A percentile compares a stretch with the other conserved stretches of the same genome.
Conservation (phyloP, 805 yeast genomes). For the Danielia oregonensis region DNA sequence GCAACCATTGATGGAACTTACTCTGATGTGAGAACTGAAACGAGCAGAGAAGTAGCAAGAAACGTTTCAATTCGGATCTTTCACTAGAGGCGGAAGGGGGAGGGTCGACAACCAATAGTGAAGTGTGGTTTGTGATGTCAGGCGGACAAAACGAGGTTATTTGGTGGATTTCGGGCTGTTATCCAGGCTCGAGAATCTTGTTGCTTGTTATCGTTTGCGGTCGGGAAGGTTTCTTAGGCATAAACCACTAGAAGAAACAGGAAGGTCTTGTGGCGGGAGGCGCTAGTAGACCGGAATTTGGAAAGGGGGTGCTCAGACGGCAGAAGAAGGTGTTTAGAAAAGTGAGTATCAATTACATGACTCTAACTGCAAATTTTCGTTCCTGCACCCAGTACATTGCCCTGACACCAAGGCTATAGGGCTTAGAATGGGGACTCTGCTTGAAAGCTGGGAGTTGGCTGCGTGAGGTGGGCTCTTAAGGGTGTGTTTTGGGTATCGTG, state of each 20-base stretch:
- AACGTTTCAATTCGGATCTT: constrained; percentile 31
- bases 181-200: constrained; percentile 42
- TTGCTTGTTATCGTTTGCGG: constrained; percentile 24
- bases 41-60: constrained; percentile 49
- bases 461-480: no score
- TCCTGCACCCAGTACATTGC: no score
- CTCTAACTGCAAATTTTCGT: background rate
- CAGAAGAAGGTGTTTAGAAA: background rate
- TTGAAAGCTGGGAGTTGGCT: no score
- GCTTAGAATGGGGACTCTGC: no score
- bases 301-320: background rate
- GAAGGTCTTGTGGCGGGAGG: no score
- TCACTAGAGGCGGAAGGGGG: constrained; percentile 32
- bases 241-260: no score
- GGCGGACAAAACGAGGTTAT: constrained; percentile 11
- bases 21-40: constrained; percentile 34
- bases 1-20: constrained; percentile 45
- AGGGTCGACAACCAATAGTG: constrained; percentile 34
- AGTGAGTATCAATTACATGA: background rate
- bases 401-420: no score
- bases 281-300: background rate
- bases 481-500: no score
- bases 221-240: constrained; percentile 46
- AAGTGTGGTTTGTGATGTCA: constrained; percentile 13
- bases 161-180: constrained; percentile 20